Evolutionary conservation across 768 basidiomycete species (phyloP).

Genomic region (Mycena epipterygia): DNA sequence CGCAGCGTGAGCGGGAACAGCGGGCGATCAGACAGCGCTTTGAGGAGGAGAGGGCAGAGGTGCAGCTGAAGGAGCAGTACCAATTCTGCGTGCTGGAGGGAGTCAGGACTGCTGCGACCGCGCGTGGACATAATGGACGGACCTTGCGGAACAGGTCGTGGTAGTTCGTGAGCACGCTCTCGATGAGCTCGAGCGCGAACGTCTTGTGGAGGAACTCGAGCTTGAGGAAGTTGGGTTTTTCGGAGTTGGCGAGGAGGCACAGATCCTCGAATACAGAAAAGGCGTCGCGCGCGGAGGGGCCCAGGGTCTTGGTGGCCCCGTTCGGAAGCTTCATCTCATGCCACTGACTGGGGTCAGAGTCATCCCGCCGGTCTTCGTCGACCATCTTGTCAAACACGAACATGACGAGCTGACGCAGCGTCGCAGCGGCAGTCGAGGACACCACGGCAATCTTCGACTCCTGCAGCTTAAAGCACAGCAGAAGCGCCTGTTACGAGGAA

Average conservation of each 20-base stretch:
- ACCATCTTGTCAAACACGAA: conserved; percentile 96
- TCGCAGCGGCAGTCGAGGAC: conserved; percentile 96
- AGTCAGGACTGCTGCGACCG: not conserved
- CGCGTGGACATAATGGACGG: conserved; percentile 27
- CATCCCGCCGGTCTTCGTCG: conserved; percentile 73
- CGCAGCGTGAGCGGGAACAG: conserved; percentile 91
- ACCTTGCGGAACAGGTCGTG: conserved; percentile 89
- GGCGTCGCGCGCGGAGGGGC: conserved; percentile 86
- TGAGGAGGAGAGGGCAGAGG: conserved; percentile 91
- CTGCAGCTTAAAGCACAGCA: conserved; percentile 96
- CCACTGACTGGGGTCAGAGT: conserved; percentile 47
- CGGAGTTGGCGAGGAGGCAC: conserved; percentile 87
- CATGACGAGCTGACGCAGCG: conserved; percentile 96
- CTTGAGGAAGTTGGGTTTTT: conserved; percentile 85
- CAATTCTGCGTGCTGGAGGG: conserved; percentile 79
- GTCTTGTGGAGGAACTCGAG: conserved; percentile 90
- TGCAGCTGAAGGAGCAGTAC: conserved; percentile 90
- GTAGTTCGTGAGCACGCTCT: conserved; percentile 96
- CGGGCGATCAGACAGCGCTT: conserved; percentile 85
- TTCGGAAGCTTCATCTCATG: conserved; percentile 74
- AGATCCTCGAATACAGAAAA: conserved; percentile 94
- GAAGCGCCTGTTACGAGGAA: conserved; percentile 70
- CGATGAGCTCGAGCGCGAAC: conserved; percentile 96
- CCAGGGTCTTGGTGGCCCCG: conserved; percentile 71
- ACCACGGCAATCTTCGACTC: conserved; percentile 97